phyloP scores from a whole-genome alignment of 331 rosid genomes.

The Prunus yedoensis region DNA sequence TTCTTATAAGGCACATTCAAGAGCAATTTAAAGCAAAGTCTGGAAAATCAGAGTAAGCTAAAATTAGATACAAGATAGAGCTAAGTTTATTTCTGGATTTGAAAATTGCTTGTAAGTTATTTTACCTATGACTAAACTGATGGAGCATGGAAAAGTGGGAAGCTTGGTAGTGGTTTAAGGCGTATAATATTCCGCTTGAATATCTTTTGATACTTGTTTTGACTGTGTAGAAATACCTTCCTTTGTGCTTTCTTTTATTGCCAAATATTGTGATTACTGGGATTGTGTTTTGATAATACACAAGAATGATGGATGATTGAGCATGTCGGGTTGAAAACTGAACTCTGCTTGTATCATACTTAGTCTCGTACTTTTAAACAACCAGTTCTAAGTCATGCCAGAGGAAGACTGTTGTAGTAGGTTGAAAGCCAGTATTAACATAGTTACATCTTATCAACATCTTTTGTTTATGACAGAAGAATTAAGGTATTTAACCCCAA shows the following conservation, averaged over 20 bases:
- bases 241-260: neutral
- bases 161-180: neutral
- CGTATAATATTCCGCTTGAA: neutral
- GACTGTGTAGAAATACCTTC: neutral
- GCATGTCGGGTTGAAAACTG: neutral
- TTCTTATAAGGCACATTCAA: constrained; percentile 90
- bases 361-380: neutral
- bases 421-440: neutral
- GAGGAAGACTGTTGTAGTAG: neutral
- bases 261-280: neutral
- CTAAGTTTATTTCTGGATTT: constrained; percentile 21
- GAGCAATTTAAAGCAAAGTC: constrained; percentile 94
- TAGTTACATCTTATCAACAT: neutral
- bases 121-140: constrained; percentile 8
- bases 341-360: neutral
- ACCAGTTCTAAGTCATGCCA: neutral
- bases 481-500: neutral
- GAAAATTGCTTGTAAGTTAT: constrained; percentile 11
- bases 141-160: constrained; percentile 2
- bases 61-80: constrained; percentile 21
- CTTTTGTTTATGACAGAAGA: neutral
- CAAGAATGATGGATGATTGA: neutral
- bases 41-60: constrained; percentile 95
- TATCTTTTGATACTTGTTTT: neutral
- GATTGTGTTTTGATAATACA: neutral